A percentile compares a stretch with the other conserved stretches of the same genome.
These are phyloP conservation scores for Populus nigra DNA, from an alignment of 345 rosid species.

Conservation along the genomic window DNA sequence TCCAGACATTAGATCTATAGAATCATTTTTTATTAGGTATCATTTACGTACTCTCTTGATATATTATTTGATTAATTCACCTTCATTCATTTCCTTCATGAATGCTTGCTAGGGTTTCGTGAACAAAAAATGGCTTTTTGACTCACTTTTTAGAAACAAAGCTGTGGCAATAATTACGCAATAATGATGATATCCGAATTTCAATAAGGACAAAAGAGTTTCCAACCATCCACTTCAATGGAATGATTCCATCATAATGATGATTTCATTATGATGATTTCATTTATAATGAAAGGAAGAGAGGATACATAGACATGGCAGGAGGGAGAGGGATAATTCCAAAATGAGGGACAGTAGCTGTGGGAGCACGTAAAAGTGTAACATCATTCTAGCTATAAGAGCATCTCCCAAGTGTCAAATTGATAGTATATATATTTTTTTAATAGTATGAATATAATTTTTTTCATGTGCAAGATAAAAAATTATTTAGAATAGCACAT, in stretches of 20 bases:
- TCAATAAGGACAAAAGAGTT: constrained; percentile 7
- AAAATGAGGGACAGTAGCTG: constrained; percentile 19
- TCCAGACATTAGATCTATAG: neutral
- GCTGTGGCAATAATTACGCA: constrained; percentile 29
- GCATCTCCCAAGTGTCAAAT: no score
- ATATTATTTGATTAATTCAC: neutral
- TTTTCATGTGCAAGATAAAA: no score
- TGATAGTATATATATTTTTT: no score
- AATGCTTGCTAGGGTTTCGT: neutral
- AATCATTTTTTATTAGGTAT: neutral
- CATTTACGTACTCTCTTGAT: neutral
- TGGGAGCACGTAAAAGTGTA: constrained; percentile 28
- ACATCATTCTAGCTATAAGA: constrained; percentile 1
- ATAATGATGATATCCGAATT: constrained; percentile 13
- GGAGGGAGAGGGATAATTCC: constrained; percentile 15
- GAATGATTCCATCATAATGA: constrained; percentile 42
- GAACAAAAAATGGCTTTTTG: neutral
- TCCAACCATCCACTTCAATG: neutral
- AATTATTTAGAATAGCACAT: rapidly evolving
- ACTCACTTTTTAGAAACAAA: neutral
- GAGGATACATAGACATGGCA: neutral
- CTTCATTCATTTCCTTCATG: neutral
- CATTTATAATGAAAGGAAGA: neutral
- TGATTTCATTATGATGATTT: constrained; percentile 22
- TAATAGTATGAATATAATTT: no score